Evolutionary conservation across 2,329 filamentous ascomycete species (phyloP), one percentile per base, ranked within the genome.

Genomic region (Colletotrichum phormii): DNA sequence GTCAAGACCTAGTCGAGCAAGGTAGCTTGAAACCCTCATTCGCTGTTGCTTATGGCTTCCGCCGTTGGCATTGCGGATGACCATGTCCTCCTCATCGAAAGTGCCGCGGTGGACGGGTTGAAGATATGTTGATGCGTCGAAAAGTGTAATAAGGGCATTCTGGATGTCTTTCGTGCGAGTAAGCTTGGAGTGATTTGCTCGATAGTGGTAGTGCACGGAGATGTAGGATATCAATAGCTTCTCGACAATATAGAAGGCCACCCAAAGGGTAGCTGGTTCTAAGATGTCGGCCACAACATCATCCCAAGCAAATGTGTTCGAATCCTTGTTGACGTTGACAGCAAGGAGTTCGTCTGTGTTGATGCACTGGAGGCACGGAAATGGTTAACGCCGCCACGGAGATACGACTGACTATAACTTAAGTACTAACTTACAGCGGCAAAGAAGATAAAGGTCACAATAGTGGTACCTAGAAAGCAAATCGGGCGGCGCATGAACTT

Each of bases 141-240:
- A 79, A 1, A 79, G 75, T 1, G 75, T 75, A 31, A 79, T 77
- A 2, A 79, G 73, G 5, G 78, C 76, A 42, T 79, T 79, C 29
- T 79, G 76, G 64, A 77, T 74, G 63, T 79, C 76, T 35, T 79
- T 79, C 24, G 67, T 70, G 13, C 49, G 54, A 8, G 22, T n/a
- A 42, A 73, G 53, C 12, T 66, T 75, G 22, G 53, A 70, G 13
- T 77, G 67, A 58, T 78, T 71, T 5, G 73, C 76, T 22, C 78
- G 77, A 42, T 76, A 77, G 64, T 80, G 78, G 49, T 78, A 80
- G 65, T 80, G 78, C 35, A 80, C 75, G 11, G 77, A 75, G 61
- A 79, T 73, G 65, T 80, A 80, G 22, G 77, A 72, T 35, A 80
- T 78, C n/a, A 76, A n/a, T 3, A 79, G 62, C 68, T 80, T 80